Evolutionary conservation across 345 rosid species (phyloP), one percentile per base, ranked within the genome.

Genomic region (Lepidium sativum): DNA sequence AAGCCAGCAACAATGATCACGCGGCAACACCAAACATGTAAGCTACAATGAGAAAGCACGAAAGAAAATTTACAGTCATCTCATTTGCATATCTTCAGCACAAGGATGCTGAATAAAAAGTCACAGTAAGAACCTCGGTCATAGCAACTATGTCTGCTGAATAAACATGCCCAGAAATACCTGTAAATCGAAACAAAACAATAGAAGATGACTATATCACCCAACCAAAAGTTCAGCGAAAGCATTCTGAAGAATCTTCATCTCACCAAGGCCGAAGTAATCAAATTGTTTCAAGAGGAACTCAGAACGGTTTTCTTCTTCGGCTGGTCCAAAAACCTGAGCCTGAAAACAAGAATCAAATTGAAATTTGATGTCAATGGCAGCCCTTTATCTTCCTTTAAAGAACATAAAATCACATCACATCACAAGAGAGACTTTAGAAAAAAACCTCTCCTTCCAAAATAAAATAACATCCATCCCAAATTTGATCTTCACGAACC

Each of bases 381-480:
- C 18, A 2, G 13, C 2, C 17, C 17, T 43, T 11, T 42, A 6
- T 16, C 8, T 14, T 56, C 17, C 45, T 39, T 2, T 9, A 17
- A 16, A 6, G 9, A 61, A 25, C 8, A 27, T 31, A 9, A 23
- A 56, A n/a, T n/a, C 2, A 14, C 10, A 60, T 9, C 9, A 9
- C 2, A 61, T 4, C 29, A 25, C 29, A 34, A 35, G 68, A 32
- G 60, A 52, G 25, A 23, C 0, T 13, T 21, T 11, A 47, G 61
- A 69, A 77, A 35, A 20, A 69, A 63, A 89, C 99, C 95, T 88
- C 91, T 72, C 99, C 99, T 51, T 83, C 83, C 80, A 91, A 94
- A 13, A 94, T 79, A 53, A 94, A 85, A 77, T 83, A 90, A 54
- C 86, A 65, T 58, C 99, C 99, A 70, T 90, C 86, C 57, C 87